A percentile compares a stretch with the other conserved stretches of the same genome.
Conservation (phyloP, 2,329 filamentous ascomycete species). For the Diplodia intermedia region DNA sequence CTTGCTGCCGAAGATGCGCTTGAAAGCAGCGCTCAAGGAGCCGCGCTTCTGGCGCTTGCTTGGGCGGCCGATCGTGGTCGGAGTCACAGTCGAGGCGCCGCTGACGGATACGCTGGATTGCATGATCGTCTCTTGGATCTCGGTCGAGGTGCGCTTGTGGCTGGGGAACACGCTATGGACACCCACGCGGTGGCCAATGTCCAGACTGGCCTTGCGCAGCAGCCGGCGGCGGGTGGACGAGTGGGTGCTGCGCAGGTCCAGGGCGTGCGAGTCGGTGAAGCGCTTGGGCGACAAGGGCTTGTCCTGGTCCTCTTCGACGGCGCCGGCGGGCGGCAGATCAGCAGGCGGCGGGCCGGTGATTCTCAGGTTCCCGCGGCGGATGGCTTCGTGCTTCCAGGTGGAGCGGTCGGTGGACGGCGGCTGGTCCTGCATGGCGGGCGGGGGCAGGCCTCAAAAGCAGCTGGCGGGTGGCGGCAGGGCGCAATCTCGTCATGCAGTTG, state of each 20-base stretch:
- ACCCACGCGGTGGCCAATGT: slow-evolving; percentile 16
- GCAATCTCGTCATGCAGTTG: slow-evolving; percentile 27
- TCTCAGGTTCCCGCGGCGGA: slow-evolving; percentile 48
- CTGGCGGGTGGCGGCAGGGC: slow-evolving; percentile 16
- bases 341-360: slow-evolving; percentile 48
- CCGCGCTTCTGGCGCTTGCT: slow-evolving; percentile 44
- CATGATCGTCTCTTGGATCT: slow-evolving; percentile 39
- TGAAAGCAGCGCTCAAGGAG: slow-evolving; percentile 46
- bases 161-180: slow-evolving; percentile 30
- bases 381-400: slow-evolving; percentile 50
- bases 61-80: slow-evolving; percentile 41
- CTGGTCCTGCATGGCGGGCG: slow-evolving; percentile 40
- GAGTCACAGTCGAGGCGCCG: slow-evolving; percentile 35
- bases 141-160: slow-evolving; percentile 38
- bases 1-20: slow-evolving; percentile 49
- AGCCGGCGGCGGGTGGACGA: slow-evolving; percentile 30
- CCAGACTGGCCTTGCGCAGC: slow-evolving; percentile 28
- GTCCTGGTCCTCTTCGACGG: slow-evolving; percentile 19
- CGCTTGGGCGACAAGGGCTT: slow-evolving; percentile 33
- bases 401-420: slow-evolving; percentile 38
- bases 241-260: slow-evolving; percentile 32
- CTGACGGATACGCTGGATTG: slow-evolving; percentile 33
- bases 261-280: slow-evolving; percentile 29
- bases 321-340: slow-evolving; percentile 20
- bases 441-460: slow-evolving; percentile 20